Evolutionary conservation across 2,329 filamentous ascomycete species (phyloP).

Genomic region (Hysterium pulicare): DNA sequence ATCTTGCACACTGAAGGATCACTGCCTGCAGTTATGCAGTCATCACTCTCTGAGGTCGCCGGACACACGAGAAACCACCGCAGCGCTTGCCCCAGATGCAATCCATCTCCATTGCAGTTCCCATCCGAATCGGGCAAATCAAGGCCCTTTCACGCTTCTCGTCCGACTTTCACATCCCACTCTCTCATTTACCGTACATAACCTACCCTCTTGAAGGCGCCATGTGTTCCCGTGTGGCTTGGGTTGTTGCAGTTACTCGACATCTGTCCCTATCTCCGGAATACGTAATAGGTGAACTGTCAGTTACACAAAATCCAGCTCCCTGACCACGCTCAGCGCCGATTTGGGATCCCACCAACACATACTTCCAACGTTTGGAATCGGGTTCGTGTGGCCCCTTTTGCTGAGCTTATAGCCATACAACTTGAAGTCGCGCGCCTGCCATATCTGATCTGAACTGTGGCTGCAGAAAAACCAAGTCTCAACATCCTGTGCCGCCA

Average conservation of each 20-base stretch:
- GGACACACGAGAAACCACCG: not conserved
- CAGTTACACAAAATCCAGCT: too few relatives aligned
- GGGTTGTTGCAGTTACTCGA: not conserved
- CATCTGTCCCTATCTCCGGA: constrained; percentile 1
- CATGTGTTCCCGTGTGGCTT: constrained; percentile 3
- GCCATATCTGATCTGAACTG: too few relatives aligned
- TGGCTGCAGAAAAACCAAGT: too few relatives aligned
- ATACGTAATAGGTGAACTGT: too few relatives aligned
- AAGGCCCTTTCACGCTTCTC: not conserved
- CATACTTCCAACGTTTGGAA: too few relatives aligned
- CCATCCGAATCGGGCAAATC: not conserved
- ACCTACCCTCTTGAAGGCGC: not conserved
- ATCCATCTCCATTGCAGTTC: not conserved
- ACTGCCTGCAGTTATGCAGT: not conserved
- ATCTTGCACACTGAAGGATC: constrained; percentile 2
- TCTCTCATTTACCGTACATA: not conserved
- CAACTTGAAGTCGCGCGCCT: too few relatives aligned
- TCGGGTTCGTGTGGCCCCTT: too few relatives aligned
- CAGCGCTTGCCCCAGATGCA: not conserved
- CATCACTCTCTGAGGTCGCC: not conserved
- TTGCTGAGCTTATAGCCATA: too few relatives aligned
- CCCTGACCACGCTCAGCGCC: too few relatives aligned
- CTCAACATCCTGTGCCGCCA: too few relatives aligned
- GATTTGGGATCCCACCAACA: too few relatives aligned
- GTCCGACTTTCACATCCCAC: not conserved